phyloP scores from a whole-genome alignment of 1,139 yeast genomes.

The Arxiozyma slooffiae region DNA sequence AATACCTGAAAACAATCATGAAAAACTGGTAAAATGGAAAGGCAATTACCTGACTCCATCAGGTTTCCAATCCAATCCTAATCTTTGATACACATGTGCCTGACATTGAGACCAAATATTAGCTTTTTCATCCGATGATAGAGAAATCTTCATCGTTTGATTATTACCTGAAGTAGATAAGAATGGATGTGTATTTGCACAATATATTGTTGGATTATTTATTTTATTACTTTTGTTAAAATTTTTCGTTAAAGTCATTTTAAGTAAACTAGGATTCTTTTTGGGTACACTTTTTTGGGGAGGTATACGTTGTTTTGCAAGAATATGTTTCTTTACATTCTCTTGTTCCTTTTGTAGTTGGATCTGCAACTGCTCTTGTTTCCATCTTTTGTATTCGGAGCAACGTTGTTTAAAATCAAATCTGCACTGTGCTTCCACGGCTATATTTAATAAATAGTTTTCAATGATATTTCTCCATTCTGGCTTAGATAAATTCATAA shows the following conservation, averaged over 20 bases:
- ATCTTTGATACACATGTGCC: slow-evolving; percentile 41
- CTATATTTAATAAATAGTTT: slow-evolving; percentile 51
- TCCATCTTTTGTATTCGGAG: slow-evolving; percentile 36
- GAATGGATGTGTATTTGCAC: slow-evolving; percentile 5
- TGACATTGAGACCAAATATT: slow-evolving; percentile 54
- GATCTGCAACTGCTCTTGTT: slow-evolving; percentile 15
- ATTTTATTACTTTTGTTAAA: background rate
- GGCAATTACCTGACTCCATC: slow-evolving; percentile 29
- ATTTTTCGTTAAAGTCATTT: slow-evolving; percentile 5
- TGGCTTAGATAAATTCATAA: slow-evolving; percentile 34
- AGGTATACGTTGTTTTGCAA: slow-evolving; percentile 28
- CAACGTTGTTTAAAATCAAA: slow-evolving; percentile 45
- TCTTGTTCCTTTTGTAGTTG: background rate
- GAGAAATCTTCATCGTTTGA: slow-evolving; percentile 20
- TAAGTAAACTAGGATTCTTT: slow-evolving; percentile 4
- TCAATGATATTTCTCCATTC: slow-evolving; percentile 66
- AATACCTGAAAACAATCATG: background rate
- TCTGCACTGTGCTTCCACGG: slow-evolving; percentile 61
- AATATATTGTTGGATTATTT: slow-evolving; percentile 1
- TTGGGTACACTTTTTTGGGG: slow-evolving; percentile 28
- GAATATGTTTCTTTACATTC: slow-evolving; percentile 6
- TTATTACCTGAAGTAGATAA: background rate
- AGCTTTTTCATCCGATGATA: slow-evolving; percentile 46
- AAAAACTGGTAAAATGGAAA: background rate
- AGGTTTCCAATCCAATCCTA: slow-evolving; percentile 53